Conservation (phyloP, 106 monocot genomes). For the Alisma plantagoaquatica region DNA sequence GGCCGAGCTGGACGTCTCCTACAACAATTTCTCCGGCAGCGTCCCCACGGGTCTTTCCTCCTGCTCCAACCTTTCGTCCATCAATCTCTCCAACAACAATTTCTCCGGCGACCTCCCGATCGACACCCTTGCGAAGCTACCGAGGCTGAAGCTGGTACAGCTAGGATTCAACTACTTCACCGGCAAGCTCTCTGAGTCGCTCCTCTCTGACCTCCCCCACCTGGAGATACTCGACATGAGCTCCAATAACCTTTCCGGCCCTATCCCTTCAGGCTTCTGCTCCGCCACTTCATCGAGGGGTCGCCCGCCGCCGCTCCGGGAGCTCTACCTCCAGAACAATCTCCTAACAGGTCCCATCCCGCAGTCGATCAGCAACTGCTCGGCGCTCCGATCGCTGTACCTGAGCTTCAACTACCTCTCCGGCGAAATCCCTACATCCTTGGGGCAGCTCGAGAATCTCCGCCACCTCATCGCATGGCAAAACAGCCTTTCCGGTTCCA, state of each 20-base stretch:
- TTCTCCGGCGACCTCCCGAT: slow-evolving; percentile 39
- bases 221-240: slow-evolving; percentile 6
- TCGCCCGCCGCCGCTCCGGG: background rate
- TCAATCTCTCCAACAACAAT: slow-evolving; percentile 56
- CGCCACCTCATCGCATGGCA: slow-evolving; percentile 80
- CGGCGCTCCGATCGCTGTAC: background rate
- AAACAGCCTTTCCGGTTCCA: slow-evolving; percentile 65
- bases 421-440: slow-evolving; percentile 28
- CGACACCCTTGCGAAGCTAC: slow-evolving; percentile 2
- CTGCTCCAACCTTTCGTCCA: slow-evolving; percentile 22
- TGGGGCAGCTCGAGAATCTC: slow-evolving; percentile 36
- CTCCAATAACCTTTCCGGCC: slow-evolving; percentile 21
- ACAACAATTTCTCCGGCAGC: slow-evolving; percentile 12
- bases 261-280: slow-evolving; percentile 1
- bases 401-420: slow-evolving; percentile 1
- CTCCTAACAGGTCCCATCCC: slow-evolving; percentile 2
- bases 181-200: background rate
- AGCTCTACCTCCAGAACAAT: background rate
- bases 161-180: slow-evolving; percentile 15
- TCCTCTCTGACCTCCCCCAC: background rate
- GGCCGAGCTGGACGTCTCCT: slow-evolving; percentile 14
- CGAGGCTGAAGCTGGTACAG: slow-evolving; percentile 2
- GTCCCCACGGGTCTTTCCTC: slow-evolving; percentile 13
- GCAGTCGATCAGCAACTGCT: background rate
- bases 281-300: too few relatives aligned